Percentiles rank a stretch among this genome's conserved stretches.
These are phyloP conservation scores for Tetrahymena elliotti DNA, from an alignment of 73 alveolate genomes.

Conservation along the genomic window DNA sequence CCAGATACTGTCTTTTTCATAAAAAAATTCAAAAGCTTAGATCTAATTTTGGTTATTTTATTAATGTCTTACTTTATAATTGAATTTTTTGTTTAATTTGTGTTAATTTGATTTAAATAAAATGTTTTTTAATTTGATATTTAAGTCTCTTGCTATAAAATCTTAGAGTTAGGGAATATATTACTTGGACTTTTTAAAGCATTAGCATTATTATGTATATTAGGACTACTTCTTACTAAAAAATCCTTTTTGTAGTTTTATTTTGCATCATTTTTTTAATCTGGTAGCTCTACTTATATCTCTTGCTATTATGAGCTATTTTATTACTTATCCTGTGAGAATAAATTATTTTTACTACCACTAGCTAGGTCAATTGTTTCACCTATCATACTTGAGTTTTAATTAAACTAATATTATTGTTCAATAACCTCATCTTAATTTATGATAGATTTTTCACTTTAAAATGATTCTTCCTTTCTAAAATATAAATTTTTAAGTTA, in stretches of 20 bases:
- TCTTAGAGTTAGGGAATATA: too few species aligned
- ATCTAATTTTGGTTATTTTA: not conserved
- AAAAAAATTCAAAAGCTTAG: not conserved
- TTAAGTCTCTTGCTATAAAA: not conserved
- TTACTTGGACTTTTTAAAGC: too few species aligned
- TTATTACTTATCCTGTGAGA: not conserved
- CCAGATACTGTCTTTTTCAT: not conserved
- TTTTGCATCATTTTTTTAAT: not conserved
- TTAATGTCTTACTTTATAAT: not conserved
- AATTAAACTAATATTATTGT: not conserved
- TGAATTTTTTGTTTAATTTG: too few species aligned
- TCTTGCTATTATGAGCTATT: not conserved
- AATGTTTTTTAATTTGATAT: not conserved
- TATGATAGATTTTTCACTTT: not conserved
- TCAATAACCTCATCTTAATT: not conserved
- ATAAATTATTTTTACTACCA: not conserved
- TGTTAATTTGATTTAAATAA: too few species aligned
- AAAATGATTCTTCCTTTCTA: not conserved
- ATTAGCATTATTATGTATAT: too few species aligned
- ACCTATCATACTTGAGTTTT: not conserved
- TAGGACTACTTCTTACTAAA: not conserved
- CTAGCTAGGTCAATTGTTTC: not conserved
- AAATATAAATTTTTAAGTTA: not conserved
- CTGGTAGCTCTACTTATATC: not conserved
- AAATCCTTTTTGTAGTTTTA: not conserved